Base-by-base conservation (phyloP, 2,329 filamentous ascomycete genomes). In the Colletotrichum sp. region DNA sequence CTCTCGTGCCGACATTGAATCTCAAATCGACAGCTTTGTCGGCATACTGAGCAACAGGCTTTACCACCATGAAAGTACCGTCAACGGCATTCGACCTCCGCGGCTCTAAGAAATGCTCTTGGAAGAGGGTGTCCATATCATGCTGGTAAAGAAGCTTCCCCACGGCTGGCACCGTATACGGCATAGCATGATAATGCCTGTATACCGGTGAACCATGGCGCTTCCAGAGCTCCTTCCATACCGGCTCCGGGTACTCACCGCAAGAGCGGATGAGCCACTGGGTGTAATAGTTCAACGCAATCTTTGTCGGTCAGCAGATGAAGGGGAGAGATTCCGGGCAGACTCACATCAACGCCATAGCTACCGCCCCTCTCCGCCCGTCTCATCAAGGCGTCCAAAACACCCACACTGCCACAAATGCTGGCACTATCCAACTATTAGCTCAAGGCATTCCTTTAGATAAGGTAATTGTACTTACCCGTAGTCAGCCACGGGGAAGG, bases 141-240 rank as follows among this genome's bases (percentile, higher is more conserved):
- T 89, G 82, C 66, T 86, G 78, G 24, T 82, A 71, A 28, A 89
- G 78, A 80, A 87, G 82, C 21, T 83, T 82, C 55, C 88, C 68
- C 77, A 87, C 86, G 5, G 80, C 21, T 9, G 73, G 73, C 10
- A 73, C 80, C 9, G 87, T 82, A 63, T 87, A 84, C 2, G 73
- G 75, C 87, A 90, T 90, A 34, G 85, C 83, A 77, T 91, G 85
- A 79, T 88, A 87, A 79, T 90, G 87, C 13, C 89, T 85, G 82
- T 89, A 91, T 2, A 89, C 84, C 7, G 85, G 86, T 24, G 80
- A 82, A 5, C 86, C 87, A 75, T 90, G 86, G 15, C 85, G 82
- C 85, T 87, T 78, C 89, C 90, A 91, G 15, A 90, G 81, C 2
- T 81, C 78, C 49, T 64, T 73, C 73, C 73, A 76, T 16, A 76